These are phyloP conservation scores for Leccinum olivaceopallidum DNA, from an alignment of 768 basidiomycete genomes.

Conservation along the genomic window DNA sequence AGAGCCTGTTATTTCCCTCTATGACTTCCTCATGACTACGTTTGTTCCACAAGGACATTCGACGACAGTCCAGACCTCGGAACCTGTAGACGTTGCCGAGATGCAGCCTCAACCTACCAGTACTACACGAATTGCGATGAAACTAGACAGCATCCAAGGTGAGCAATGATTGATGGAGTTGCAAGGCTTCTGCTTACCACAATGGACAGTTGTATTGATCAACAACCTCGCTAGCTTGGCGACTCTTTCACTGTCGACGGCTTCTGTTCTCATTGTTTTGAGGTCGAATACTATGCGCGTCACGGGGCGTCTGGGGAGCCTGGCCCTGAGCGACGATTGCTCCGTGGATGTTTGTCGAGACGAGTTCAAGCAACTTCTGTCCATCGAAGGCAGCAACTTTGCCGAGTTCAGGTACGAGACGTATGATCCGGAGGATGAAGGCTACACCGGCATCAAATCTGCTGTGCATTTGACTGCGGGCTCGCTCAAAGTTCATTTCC, in stretches of 20 bases:
- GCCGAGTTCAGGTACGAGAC: slow-evolving; percentile 95
- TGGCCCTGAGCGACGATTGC: slow-evolving; percentile 79
- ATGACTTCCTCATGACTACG: slow-evolving; percentile 97
- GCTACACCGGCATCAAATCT: slow-evolving; percentile 80
- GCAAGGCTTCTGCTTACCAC: slow-evolving; percentile 12
- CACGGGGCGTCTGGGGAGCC: slow-evolving; percentile 77
- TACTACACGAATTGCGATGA: slow-evolving; percentile 80
- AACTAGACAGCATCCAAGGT: slow-evolving; percentile 85
- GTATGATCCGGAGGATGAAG: slow-evolving; percentile 70
- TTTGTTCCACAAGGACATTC: slow-evolving; percentile 60
- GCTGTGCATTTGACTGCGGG: slow-evolving; percentile 81
- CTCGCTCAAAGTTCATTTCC: slow-evolving; percentile 85
- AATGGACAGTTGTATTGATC: slow-evolving; percentile 65
- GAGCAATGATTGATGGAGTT: slow-evolving; percentile 19
- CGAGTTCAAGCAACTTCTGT: slow-evolving; percentile 82
- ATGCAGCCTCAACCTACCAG: slow-evolving; percentile 30
- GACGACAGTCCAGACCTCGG: slow-evolving; percentile 9
- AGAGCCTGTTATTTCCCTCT: slow-evolving; percentile 85
- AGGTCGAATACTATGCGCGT: slow-evolving; percentile 73
- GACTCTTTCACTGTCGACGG: slow-evolving; percentile 87
- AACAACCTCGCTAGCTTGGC: slow-evolving; percentile 72
- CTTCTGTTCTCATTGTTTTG: slow-evolving; percentile 74
- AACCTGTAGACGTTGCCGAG: slow-evolving; percentile 4
- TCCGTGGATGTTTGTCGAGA: slow-evolving; percentile 48
- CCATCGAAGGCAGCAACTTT: slow-evolving; percentile 92